A percentile compares a stretch with the other conserved stretches of the same genome.
phyloP scores from a whole-genome alignment of 139 green algal species.

The Microglena sp. region DNA sequence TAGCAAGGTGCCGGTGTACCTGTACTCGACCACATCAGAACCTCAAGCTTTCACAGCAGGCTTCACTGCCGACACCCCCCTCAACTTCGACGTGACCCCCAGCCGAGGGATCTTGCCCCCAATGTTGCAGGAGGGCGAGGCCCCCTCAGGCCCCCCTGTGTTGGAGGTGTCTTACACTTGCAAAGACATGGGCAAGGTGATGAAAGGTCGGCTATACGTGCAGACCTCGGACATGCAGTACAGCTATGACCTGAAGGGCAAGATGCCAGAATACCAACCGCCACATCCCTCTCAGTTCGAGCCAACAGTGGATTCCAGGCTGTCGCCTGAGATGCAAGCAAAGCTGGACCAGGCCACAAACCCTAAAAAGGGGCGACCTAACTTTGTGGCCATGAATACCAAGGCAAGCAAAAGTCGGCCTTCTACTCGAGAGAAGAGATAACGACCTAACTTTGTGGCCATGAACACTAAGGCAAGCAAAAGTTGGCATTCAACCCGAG shows the following conservation, averaged over 20 bases:
- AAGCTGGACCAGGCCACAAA: too few relatives aligned
- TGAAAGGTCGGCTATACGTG: constrained; percentile 36
- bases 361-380: too few relatives aligned
- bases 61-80: constrained; percentile 39
- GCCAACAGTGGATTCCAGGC: constrained; percentile 16
- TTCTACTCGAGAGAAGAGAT: too few relatives aligned
- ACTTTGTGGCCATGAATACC: too few relatives aligned
- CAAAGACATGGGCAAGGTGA: constrained; percentile 38
- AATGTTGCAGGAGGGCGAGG: background rate
- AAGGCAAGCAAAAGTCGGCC: too few relatives aligned
- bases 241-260: constrained; percentile 39
- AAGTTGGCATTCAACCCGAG: too few relatives aligned
- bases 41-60: constrained; percentile 31
- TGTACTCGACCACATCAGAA: constrained; percentile 15
- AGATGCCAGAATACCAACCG: constrained; percentile 33
- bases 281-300: constrained; percentile 21
- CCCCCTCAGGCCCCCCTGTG: constrained; percentile 8
- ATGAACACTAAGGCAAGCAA: too few relatives aligned
- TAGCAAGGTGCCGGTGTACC: constrained; percentile 9
- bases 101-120: constrained; percentile 18
- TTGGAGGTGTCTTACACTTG: constrained; percentile 43
- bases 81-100: constrained; percentile 35
- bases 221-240: constrained; percentile 35
- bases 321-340: constrained; percentile 17
- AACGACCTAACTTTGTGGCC: too few relatives aligned